Evolutionary conservation across 768 basidiomycete genomes (phyloP).

Genomic region (Tephrocybe rancida): DNA sequence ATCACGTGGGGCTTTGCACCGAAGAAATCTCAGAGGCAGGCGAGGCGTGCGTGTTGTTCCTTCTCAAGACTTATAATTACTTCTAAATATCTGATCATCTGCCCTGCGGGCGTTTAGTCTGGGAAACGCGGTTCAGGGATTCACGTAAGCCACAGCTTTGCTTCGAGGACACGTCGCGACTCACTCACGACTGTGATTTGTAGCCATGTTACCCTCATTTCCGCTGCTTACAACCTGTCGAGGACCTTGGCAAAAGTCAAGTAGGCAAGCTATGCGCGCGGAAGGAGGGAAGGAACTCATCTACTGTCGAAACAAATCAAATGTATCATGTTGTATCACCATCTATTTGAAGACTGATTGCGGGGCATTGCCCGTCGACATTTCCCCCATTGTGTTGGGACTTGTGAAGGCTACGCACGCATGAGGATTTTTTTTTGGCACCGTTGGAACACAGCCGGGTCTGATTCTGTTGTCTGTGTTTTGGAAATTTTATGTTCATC

Average conservation of each 20-base stretch:
- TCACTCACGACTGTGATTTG: background rate
- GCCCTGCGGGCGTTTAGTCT: constrained; percentile 43
- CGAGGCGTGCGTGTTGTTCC: constrained; percentile 60
- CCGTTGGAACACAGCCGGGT: no score
- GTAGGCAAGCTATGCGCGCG: background rate
- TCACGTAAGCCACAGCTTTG: constrained; percentile 60
- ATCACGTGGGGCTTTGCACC: constrained; percentile 85
- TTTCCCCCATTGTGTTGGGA: no score
- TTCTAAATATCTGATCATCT: background rate
- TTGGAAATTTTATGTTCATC: no score
- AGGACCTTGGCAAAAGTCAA: constrained; percentile 46
- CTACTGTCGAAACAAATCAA: background rate
- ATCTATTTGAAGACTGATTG: background rate
- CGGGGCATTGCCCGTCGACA: background rate
- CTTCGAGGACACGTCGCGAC: background rate
- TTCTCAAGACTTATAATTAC: no score
- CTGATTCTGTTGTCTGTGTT: no score
- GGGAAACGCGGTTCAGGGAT: constrained; percentile 88
- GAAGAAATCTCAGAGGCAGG: constrained; percentile 88
- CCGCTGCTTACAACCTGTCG: constrained; percentile 82
- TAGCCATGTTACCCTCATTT: constrained; percentile 84
- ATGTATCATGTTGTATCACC: background rate
- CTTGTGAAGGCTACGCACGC: background rate
- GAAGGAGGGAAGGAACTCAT: background rate
- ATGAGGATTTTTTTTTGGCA: background rate